These are phyloP conservation scores for Globisporangium yorkense DNA, from an alignment of 352 stramenopile genomes.

Conservation along the genomic window DNA sequence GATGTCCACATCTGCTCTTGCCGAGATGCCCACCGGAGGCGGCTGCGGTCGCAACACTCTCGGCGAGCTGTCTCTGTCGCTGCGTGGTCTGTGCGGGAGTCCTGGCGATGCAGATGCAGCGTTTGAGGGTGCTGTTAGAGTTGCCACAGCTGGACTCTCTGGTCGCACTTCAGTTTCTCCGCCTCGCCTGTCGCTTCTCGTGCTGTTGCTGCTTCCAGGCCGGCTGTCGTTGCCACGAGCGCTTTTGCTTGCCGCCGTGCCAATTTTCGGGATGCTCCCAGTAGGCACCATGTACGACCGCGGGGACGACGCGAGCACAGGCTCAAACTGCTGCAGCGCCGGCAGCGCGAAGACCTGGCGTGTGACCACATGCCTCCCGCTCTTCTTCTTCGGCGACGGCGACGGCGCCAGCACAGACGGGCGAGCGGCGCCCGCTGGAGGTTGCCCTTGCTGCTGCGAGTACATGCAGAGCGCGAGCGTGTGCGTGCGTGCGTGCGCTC, in stretches of 20 bases:
- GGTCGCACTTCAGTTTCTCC: neutral
- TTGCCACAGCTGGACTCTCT: neutral
- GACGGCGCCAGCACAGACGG: constrained; percentile 9
- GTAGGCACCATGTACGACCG: constrained; percentile 24
- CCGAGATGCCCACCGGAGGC: constrained; percentile 29
- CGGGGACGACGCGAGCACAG: constrained; percentile 36
- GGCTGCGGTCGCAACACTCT: constrained; percentile 28
- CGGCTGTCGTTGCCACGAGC: neutral
- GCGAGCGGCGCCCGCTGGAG: neutral
- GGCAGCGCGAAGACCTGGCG: constrained; percentile 48
- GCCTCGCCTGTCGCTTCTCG: neutral
- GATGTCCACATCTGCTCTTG: constrained; percentile 47
- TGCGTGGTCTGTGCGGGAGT: constrained; percentile 8
- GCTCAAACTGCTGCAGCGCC: constrained; percentile 58
- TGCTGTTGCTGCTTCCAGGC: neutral
- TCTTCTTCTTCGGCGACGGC: constrained; percentile 42
- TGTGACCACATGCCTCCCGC: constrained; percentile 18
- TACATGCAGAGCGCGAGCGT: neutral
- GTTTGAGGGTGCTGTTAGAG: neutral
- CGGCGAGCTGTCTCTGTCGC: constrained; percentile 19
- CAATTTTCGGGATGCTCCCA: constrained; percentile 10
- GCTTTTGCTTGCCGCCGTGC: constrained; percentile 3
- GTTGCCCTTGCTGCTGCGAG: neutral
- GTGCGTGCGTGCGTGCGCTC: too few relatives aligned
- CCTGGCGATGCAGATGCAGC: neutral